phyloP scores from a whole-genome alignment of 2,329 filamentous ascomycete genomes.

The Xylaria sp. region DNA sequence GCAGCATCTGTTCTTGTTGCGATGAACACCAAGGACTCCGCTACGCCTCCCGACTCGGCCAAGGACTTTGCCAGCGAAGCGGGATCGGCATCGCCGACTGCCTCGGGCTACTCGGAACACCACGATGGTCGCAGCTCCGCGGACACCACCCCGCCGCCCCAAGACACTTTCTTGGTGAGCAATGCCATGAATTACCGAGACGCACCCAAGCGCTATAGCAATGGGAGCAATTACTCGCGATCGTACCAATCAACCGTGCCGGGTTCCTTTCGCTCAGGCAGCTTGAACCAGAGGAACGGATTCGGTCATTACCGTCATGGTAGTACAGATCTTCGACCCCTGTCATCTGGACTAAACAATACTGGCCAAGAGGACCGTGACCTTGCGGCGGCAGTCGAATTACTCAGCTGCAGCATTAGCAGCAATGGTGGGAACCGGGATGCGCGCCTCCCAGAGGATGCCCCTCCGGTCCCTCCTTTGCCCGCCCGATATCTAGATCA shows the following conservation, averaged over 20 bases:
- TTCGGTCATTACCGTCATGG: conserved; percentile 70
- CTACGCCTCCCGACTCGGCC: conserved; percentile 68
- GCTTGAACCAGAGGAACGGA: conserved; percentile 56
- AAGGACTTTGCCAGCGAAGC: conserved; percentile 77
- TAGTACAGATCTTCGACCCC: conserved; percentile 77
- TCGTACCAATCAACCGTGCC: conserved; percentile 79
- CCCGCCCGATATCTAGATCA: conserved; percentile 79
- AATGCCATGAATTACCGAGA: conserved; percentile 55
- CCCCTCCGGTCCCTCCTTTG: conserved; percentile 86
- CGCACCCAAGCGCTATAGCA: conserved; percentile 63
- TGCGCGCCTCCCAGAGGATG: conserved; percentile 69
- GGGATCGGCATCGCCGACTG: conserved; percentile 81
- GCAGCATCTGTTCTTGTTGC: conserved; percentile 93
- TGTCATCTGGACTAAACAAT: conserved; percentile 76
- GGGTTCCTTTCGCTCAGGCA: conserved; percentile 58
- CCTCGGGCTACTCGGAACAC: conserved; percentile 79
- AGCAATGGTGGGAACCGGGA: conserved; percentile 72
- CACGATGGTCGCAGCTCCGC: conserved; percentile 82
- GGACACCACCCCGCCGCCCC: conserved; percentile 90
- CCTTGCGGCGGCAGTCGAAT: conserved; percentile 85
- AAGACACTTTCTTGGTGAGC: conserved; percentile 66
- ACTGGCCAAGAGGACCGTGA: conserved; percentile 85
- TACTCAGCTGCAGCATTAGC: conserved; percentile 89
- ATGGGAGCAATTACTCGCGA: conserved; percentile 66
- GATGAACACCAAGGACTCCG: conserved; percentile 71